Conservation (phyloP, 441 rosid genomes). For the Rhodomyrtus psidioides region DNA sequence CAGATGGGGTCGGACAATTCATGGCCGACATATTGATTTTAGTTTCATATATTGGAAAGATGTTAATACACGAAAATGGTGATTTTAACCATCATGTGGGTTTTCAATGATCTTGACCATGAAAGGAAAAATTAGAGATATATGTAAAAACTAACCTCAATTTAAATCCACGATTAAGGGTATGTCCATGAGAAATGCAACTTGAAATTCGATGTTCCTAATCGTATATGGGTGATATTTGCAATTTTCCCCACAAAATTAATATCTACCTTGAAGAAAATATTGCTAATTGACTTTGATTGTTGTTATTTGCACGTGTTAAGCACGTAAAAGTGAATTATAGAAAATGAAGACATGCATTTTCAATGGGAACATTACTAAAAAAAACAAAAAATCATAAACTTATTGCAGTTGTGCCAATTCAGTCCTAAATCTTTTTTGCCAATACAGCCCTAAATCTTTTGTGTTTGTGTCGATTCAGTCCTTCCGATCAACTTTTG, state of each 20-base stretch:
- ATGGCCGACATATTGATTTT: neutral
- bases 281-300: neutral
- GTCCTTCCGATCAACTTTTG: too few relatives aligned
- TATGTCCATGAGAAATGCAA: neutral
- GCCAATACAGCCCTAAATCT: too few relatives aligned
- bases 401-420: too few relatives aligned
- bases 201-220: neutral
- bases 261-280: neutral
- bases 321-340: neutral
- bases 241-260: neutral
- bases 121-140: neutral
- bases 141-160: neutral
- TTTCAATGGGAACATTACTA: too few relatives aligned
- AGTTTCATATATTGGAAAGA: neutral
- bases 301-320: fast-evolving
- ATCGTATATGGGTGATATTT: neutral
- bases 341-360: neutral
- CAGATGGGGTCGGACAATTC: neutral
- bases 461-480: too few relatives aligned
- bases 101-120: neutral
- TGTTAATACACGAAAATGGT: neutral
- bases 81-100: neutral
- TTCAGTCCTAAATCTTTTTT: too few relatives aligned
- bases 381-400: too few relatives aligned
- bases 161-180: too few relatives aligned